Conservation (phyloP, 768 basidiomycete species). For the Suillus occidentalis region DNA sequence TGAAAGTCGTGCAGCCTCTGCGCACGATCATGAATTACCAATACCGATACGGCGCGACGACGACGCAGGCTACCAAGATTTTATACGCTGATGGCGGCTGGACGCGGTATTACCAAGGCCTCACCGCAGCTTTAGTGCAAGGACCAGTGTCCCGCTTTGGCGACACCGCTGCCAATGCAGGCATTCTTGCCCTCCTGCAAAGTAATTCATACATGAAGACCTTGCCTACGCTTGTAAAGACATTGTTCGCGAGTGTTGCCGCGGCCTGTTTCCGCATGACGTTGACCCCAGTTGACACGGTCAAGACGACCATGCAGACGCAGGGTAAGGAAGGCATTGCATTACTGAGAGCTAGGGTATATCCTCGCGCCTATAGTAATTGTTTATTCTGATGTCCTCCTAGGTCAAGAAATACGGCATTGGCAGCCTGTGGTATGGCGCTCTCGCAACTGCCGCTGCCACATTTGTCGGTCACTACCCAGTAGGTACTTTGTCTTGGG, state of each 20-base stretch:
- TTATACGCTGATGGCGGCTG: slow-evolving; percentile 80
- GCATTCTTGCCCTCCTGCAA: slow-evolving; percentile 82
- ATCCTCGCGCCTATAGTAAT: slow-evolving; percentile 14
- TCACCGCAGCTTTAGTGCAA: slow-evolving; percentile 82
- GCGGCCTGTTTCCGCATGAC: slow-evolving; percentile 88
- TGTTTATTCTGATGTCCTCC: neutral
- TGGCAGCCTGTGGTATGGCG: slow-evolving; percentile 84
- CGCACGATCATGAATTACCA: slow-evolving; percentile 99
- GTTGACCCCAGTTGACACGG: slow-evolving; percentile 89
- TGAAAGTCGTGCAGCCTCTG: slow-evolving; percentile 56
- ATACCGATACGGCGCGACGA: slow-evolving; percentile 83
- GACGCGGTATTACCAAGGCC: slow-evolving; percentile 85
- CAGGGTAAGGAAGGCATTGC: slow-evolving; percentile 71
- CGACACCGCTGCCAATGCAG: slow-evolving; percentile 93
- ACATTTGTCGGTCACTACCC: slow-evolving; percentile 94
- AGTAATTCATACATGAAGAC: slow-evolving; percentile 70
- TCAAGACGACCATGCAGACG: slow-evolving; percentile 96
- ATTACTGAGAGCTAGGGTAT: slow-evolving; percentile 66
- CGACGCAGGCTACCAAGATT: slow-evolving; percentile 59
- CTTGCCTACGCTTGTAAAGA: slow-evolving; percentile 68
- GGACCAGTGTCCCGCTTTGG: slow-evolving; percentile 87
- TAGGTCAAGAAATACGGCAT: slow-evolving; percentile 78
- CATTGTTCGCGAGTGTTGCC: slow-evolving; percentile 72
- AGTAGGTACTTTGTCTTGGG: slow-evolving; percentile 38
- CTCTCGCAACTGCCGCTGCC: slow-evolving; percentile 87